A percentile compares a stretch with the other conserved stretches of the same genome.
Evolutionary conservation across 192 early-diverging fungal species (phyloP).

Genomic region (Tieghemiomyces parasiticus): DNA sequence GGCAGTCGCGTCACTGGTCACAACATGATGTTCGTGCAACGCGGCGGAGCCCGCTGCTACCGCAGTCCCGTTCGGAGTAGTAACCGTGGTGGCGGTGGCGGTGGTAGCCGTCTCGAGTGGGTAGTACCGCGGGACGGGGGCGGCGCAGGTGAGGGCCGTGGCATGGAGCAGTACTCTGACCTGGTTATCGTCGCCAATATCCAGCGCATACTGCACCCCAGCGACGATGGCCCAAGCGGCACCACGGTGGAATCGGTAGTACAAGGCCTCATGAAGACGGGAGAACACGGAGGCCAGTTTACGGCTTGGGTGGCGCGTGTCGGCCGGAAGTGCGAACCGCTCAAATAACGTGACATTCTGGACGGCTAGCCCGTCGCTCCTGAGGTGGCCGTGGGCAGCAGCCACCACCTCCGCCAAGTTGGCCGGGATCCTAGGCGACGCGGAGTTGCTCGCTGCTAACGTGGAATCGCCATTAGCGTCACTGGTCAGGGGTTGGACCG

Average conservation of each 20-base stretch:
- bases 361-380: constrained; percentile 3
- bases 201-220: not conserved
- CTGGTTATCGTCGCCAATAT: not conserved
- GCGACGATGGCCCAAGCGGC: not conserved
- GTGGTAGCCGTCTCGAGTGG: too few species aligned
- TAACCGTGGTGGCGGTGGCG: not conserved
- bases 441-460: not conserved
- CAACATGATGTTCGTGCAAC: not conserved
- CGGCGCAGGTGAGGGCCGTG: not conserved
- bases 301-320: not conserved
- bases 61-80: not conserved
- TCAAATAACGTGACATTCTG: not conserved
- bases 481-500: not conserved
- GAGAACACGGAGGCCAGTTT: not conserved
- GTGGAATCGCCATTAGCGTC: not conserved
- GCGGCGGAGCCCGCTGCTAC: not conserved
- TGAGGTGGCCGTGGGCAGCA: constrained; percentile 3
- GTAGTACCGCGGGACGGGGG: too few species aligned
- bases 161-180: not conserved
- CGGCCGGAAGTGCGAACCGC: not conserved
- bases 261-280: not conserved
- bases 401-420: not conserved
- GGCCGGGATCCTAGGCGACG: not conserved
- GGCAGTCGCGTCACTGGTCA: not conserved
- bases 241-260: not conserved